These are phyloP conservation scores for Aegilops speltoides DNA, from an alignment of 176 grass and related monocot genomes.

Conservation along the genomic window DNA sequence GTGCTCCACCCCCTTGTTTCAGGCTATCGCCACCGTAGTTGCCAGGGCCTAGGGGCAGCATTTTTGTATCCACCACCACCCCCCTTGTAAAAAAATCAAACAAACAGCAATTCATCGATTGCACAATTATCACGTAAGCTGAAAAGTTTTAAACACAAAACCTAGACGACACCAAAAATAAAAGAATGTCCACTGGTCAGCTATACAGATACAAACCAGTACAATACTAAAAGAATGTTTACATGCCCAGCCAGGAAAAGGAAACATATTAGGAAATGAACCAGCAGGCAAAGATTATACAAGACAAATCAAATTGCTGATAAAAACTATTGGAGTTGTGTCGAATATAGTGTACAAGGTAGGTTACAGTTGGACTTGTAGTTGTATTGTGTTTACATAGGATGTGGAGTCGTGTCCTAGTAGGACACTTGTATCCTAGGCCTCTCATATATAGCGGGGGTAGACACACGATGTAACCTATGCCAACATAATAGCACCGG, in stretches of 20 bases:
- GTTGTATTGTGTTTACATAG: too few relatives aligned
- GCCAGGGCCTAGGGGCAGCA: background rate
- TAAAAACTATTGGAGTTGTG: background rate
- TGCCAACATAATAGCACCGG: too few relatives aligned
- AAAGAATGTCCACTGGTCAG: background rate
- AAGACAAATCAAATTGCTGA: background rate
- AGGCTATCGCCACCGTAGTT: constrained; percentile 1
- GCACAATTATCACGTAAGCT: background rate
- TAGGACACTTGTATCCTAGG: too few relatives aligned
- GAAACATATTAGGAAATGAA: background rate
- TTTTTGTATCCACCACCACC: constrained; percentile 10
- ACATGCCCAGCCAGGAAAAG: background rate
- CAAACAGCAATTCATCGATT: background rate
- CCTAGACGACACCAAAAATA: background rate
- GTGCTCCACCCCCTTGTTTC: constrained; percentile 8
- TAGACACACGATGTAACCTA: too few relatives aligned
- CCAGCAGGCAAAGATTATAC: background rate
- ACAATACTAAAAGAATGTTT: background rate
- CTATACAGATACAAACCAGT: background rate
- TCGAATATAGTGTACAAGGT: too few relatives aligned
- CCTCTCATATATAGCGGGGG: too few relatives aligned
- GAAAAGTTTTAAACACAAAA: background rate
- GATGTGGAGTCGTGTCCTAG: too few relatives aligned
- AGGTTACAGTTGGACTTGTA: too few relatives aligned
- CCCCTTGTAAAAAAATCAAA: background rate